Conservation (phyloP, 352 stramenopile genomes). For the Lagenidium sp. region DNA sequence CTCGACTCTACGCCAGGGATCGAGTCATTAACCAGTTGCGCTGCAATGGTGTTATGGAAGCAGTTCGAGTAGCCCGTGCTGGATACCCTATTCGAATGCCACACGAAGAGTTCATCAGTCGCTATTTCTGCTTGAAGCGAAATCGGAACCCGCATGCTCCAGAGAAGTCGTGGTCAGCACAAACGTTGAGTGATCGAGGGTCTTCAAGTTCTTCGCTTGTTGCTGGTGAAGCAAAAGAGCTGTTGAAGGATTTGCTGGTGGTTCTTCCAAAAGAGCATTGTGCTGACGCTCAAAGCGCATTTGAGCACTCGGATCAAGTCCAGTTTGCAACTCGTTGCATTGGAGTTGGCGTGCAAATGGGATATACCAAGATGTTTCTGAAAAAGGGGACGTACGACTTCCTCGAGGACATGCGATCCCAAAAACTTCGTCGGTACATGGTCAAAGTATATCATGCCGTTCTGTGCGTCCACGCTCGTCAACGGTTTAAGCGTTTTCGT, state of each 20-base stretch:
- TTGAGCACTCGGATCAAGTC: slow-evolving; percentile 57
- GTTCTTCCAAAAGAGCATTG: slow-evolving; percentile 87
- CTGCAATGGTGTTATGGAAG: slow-evolving; percentile 81
- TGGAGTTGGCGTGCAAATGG: slow-evolving; percentile 84
- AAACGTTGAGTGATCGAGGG: slow-evolving; percentile 32
- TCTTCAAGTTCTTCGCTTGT: slow-evolving; percentile 26
- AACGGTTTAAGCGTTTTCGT: slow-evolving; percentile 47
- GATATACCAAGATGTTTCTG: slow-evolving; percentile 94
- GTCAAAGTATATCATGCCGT: slow-evolving; percentile 64
- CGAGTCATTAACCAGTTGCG: slow-evolving; percentile 81
- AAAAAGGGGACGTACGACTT: slow-evolving; percentile 87
- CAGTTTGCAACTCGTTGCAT: slow-evolving; percentile 56
- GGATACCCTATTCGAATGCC: slow-evolving; percentile 78
- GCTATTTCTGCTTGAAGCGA: slow-evolving; percentile 67
- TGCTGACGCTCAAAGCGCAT: slow-evolving; percentile 63
- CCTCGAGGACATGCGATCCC: slow-evolving; percentile 83
- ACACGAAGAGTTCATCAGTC: slow-evolving; percentile 59
- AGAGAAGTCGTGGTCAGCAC: slow-evolving; percentile 26
- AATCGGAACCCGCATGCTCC: slow-evolving; percentile 28
- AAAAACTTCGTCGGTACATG: slow-evolving; percentile 62
- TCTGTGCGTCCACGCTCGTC: slow-evolving; percentile 42
- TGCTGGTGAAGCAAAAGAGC: slow-evolving; percentile 48
- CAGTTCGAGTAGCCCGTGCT: slow-evolving; percentile 73
- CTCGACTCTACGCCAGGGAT: slow-evolving; percentile 46
- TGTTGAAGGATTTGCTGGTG: slow-evolving; percentile 84